Evolutionary conservation across 352 stramenopile genomes (phyloP), one percentile per base, ranked within the genome.

Genomic region (Phytophthora palmivora): DNA sequence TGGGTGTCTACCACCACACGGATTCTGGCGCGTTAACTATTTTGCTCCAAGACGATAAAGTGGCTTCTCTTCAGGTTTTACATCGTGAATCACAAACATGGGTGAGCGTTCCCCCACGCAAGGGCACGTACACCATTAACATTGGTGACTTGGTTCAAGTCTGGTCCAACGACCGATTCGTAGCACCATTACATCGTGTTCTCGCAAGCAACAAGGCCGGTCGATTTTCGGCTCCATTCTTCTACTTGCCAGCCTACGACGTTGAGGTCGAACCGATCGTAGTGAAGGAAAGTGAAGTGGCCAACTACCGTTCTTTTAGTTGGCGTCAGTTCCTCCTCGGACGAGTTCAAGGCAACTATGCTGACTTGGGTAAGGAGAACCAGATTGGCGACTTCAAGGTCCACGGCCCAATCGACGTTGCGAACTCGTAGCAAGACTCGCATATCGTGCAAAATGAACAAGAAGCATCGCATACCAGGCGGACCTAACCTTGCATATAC

Each of bases 271-370:
- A 76, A 42, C 89, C 90, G 0, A 68, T 96, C 51, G 45, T 82
- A 28, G 50, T 72, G 6, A 48, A 57, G 6, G 64, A 54, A 1
- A 51, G 26, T 11, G 62, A 79, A 7, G 55, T 49, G 43, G 50
- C 79, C 0, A 67, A 66, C 26, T 97, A 97, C 67, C 63, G 82
- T 45, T 83, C 88, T 97, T 56, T 92, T 98, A 77, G 97, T 97
- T 51, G 70, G 70, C 19, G 75, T 7, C 24, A 49, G 7, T 49
- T 49, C 24, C 42, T 7, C 5, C 15, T 49, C 22, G 42, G 22
- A 10, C 48, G 48, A 2, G 49, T 21, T 37, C 14, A 58, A 11
- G 50, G 38, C 26, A 41, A 58, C 26, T 32, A 49, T 26, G 50
- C 50, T 11, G 38, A 49, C 28, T 6, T 41, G 3, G 36, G 48